phyloP scores from a whole-genome alignment of 768 basidiomycete species.

The Lentinula guzmanii region DNA sequence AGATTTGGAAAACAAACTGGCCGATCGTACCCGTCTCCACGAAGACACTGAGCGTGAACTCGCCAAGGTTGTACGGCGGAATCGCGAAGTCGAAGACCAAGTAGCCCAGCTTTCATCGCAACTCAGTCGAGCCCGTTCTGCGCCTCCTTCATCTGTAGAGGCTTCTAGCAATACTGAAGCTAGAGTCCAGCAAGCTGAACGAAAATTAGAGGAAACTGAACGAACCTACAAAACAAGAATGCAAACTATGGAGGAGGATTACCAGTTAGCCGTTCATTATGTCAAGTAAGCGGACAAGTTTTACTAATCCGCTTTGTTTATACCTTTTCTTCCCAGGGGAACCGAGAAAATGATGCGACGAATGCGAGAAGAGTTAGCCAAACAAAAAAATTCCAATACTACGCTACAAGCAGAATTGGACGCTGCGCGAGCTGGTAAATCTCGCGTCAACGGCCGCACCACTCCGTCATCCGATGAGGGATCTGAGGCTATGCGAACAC shows the following conservation, averaged over 20 bases:
- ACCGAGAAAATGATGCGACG: constrained; percentile 97
- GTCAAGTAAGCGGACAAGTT: constrained; percentile 60
- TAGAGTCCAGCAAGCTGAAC: constrained; percentile 62
- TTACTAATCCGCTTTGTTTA: constrained; percentile 10
- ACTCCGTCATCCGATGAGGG: constrained; percentile 77
- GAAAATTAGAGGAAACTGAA: constrained; percentile 74
- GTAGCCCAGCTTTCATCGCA: constrained; percentile 57
- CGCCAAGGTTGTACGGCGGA: constrained; percentile 54
- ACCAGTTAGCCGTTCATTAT: constrained; percentile 94
- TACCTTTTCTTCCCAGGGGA: constrained; percentile 46
- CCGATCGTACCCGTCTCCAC: constrained; percentile 64
- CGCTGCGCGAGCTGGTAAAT: constrained; percentile 50
- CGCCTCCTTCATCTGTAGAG: constrained; percentile 43
- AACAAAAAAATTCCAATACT: constrained; percentile 79
- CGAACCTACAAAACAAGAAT: constrained; percentile 71
- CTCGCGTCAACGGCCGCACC: constrained; percentile 64
- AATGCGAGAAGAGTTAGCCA: constrained; percentile 92
- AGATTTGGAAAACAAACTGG: constrained; percentile 75
- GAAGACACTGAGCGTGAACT: constrained; percentile 77
- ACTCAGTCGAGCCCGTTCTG: constrained; percentile 58
- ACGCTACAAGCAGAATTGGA: constrained; percentile 85
- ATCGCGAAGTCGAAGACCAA: constrained; percentile 71
- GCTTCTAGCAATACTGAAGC: constrained; percentile 35
- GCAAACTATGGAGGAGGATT: constrained; percentile 90
- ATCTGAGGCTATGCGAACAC: constrained; percentile 57